Conservation (phyloP, 768 basidiomycete species). For the Suillus plorans region DNA sequence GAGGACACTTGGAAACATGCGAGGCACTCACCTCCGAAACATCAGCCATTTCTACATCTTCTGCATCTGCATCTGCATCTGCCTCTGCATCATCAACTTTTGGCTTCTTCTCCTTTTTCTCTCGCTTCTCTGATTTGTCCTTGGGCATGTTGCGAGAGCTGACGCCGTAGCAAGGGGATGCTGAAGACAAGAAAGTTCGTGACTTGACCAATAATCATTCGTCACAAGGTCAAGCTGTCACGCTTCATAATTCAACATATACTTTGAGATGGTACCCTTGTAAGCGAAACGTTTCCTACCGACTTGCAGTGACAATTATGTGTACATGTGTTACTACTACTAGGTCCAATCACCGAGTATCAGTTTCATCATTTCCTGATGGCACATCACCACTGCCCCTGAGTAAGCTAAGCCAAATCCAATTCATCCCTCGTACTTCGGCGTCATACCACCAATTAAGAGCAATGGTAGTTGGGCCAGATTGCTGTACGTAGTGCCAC, state of each 20-base stretch:
- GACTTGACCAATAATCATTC: not conserved
- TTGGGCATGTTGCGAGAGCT: constrained; percentile 49
- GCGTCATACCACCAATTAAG: constrained; percentile 92
- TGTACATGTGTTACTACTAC: not conserved
- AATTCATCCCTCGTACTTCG: constrained; percentile 67
- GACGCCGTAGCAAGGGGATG: not conserved
- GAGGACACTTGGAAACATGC: constrained; percentile 2
- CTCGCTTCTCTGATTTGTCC: constrained; percentile 75
- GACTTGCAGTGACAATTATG: not conserved
- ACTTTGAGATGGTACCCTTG: not conserved
- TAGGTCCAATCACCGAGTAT: not conserved
- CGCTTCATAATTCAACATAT: not conserved
- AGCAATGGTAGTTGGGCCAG: constrained; percentile 60
- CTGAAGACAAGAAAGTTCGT: not conserved
- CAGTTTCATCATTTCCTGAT: constrained; percentile 35
- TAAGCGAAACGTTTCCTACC: not conserved
- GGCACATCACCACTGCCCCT: constrained; percentile 42
- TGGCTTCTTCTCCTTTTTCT: constrained; percentile 74
- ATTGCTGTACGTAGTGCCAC: constrained; percentile 90
- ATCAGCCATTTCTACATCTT: constrained; percentile 52
- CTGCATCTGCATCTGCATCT: constrained; percentile 33
- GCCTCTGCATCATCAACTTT: constrained; percentile 38
- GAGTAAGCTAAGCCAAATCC: constrained; percentile 67
- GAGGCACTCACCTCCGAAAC: constrained; percentile 28
- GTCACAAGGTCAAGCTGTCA: constrained; percentile 1